These are phyloP conservation scores for Kluyveromyces sp. DNA, from an alignment of 1,139 yeast species.

Conservation along the genomic window DNA sequence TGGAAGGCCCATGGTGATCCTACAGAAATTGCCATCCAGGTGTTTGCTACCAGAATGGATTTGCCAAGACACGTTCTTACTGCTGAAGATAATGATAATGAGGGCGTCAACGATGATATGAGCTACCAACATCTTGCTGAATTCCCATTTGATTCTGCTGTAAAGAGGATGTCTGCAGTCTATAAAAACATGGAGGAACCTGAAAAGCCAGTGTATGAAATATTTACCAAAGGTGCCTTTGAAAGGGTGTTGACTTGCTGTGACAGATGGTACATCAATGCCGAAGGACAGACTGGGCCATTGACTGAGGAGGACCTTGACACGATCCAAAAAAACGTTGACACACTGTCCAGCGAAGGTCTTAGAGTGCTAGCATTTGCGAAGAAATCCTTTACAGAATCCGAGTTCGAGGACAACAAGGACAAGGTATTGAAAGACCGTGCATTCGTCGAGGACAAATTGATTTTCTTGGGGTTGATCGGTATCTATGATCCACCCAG, in stretches of 20 bases:
- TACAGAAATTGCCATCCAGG: constrained; percentile 87
- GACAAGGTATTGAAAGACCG: constrained; percentile 19
- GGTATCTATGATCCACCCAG: constrained; percentile 99
- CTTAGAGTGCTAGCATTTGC: constrained; percentile 85
- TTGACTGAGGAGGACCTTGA: constrained; percentile 47
- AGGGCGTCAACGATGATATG: neutral
- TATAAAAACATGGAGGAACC: constrained; percentile 37
- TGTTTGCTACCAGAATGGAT: constrained; percentile 38
- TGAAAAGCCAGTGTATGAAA: constrained; percentile 48
- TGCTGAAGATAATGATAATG: constrained; percentile 45
- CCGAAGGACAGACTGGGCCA: constrained; percentile 41
- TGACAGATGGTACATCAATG: constrained; percentile 46
- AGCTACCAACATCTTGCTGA: constrained; percentile 43
- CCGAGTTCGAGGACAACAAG: constrained; percentile 35
- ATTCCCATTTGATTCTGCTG: constrained; percentile 75
- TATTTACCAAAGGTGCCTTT: constrained; percentile 84
- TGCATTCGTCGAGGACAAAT: constrained; percentile 57
- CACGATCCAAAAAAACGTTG: constrained; percentile 50
- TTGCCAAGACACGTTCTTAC: constrained; percentile 64
- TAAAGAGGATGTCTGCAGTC: constrained; percentile 87
- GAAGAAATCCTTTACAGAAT: constrained; percentile 33
- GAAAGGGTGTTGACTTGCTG: constrained; percentile 67
- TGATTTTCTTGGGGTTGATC: constrained; percentile 74
- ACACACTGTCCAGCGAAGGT: constrained; percentile 71
- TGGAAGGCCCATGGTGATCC: constrained; percentile 82